Percentiles rank a stretch among this genome's conserved stretches.
Conservation (phyloP, 495 filamentous ascomycete species). For the Alectoria sarmentosa region DNA sequence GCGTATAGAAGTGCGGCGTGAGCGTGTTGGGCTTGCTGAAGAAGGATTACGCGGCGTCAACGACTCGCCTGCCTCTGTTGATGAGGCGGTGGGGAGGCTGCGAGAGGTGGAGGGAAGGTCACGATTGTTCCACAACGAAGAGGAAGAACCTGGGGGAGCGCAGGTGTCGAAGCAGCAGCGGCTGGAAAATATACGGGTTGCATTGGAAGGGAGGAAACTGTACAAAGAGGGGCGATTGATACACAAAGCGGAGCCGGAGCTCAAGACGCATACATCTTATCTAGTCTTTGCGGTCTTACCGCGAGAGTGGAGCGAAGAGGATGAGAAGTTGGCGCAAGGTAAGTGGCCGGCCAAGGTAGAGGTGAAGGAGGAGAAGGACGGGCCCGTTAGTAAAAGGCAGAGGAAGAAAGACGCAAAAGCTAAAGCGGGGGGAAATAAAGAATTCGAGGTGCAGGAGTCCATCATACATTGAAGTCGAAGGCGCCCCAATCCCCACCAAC, state of each 20-base stretch:
- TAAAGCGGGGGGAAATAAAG: slow-evolving; percentile 38
- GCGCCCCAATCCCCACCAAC: no score
- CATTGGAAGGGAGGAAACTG: slow-evolving; percentile 22
- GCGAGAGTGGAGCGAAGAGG: slow-evolving; percentile 71
- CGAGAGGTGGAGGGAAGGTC: slow-evolving; percentile 63
- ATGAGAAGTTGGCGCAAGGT: slow-evolving; percentile 61
- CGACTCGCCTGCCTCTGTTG: slow-evolving; percentile 57
- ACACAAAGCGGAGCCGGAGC: slow-evolving; percentile 74
- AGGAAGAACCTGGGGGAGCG: slow-evolving; percentile 16
- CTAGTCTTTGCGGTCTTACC: slow-evolving; percentile 90
- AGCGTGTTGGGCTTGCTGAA: slow-evolving; percentile 60
- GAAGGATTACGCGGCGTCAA: slow-evolving; percentile 54
- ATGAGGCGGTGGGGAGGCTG: slow-evolving; percentile 67
- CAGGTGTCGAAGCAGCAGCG: slow-evolving; percentile 26
- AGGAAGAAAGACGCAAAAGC: slow-evolving; percentile 49
- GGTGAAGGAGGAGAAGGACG: slow-evolving; percentile 35
- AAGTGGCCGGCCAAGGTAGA: slow-evolving; percentile 44
- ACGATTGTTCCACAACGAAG: slow-evolving; percentile 44
- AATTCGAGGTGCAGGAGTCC: slow-evolving; percentile 35
- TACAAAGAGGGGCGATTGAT: slow-evolving; percentile 64
- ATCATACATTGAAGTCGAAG: not conserved
- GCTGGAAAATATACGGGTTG: slow-evolving; percentile 25
- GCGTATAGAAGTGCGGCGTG: slow-evolving; percentile 72
- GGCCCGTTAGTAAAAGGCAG: slow-evolving; percentile 42
- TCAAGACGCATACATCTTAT: slow-evolving; percentile 94